Base-by-base conservation (phyloP, 805 yeast species). In the Lachancea nothofagi region DNA sequence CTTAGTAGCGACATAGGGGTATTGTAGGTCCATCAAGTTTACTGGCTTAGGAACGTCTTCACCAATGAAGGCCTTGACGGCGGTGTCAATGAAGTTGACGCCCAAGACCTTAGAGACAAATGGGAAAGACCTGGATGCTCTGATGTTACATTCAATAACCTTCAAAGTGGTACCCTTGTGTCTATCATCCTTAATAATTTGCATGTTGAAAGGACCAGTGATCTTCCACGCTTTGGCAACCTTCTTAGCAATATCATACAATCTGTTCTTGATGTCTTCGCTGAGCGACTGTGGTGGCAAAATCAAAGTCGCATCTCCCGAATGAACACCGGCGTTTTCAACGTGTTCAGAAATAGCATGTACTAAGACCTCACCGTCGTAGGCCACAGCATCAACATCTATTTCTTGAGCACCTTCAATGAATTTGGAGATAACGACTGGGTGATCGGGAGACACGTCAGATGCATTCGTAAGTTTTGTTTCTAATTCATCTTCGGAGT, bases 121-220 rank as follows among this genome's bases (percentile, higher is more conserved):
- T 64, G 98, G 98, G 90, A 93, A 93, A 12, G 97, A 90, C 66
- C 98, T 80, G 5, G 97, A 90, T 38, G 98, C 98, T 69, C 98
- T 84, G 55, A 93, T 84, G 67, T 93, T 93, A 78, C 98, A 93
- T 71, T 93, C 98, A 63, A 93, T 93, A 45, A 93, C 98, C 75
- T 93, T 93, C 59, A 89, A 75, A 46, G 78, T 80, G 38, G 77
- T 72, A 32, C 78, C 71, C 35, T 78, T 77, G 44, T 74, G 72
- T 51, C 77, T 70, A 48, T 75, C 79, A 44, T 81, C 79, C 66
- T 83, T 81, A 65, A 93, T 93, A 62, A 93, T 81, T 72, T 93
- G 97, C 94, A 90, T 94, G 71, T 90, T 90, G 77, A 84, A 90
- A 19, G 98, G 98, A 57, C 98, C 98, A 33, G 97, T 86, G 57